Evolutionary conservation across 1,139 yeast genomes (phyloP), one percentile per base, ranked within the genome.

Genomic region (Starmera stellimalicola): DNA sequence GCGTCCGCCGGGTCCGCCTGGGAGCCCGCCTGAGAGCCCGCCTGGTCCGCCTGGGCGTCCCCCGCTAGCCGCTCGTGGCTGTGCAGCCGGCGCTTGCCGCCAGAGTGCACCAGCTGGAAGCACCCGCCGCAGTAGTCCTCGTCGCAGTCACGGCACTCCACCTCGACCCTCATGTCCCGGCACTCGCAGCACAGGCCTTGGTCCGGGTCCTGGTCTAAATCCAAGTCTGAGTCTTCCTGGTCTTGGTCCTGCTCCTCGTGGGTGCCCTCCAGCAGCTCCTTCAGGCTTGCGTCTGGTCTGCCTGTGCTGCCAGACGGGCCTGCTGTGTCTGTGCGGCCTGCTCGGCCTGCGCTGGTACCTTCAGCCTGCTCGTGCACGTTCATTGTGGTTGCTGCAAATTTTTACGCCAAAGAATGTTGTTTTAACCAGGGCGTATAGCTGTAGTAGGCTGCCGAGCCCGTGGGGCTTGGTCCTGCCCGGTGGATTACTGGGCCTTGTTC

Each of bases 71-170:
- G 62, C 16, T 63, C 54, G 33, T 37, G 54, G 30, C 57, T 52
- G 43, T 70, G 77, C 1, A 38, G 29, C 39, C 62, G 63, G 42
- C 77, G 55, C 33, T 66, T 70, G 16, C 88, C 88, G 18, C 81
- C 77, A 37, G 78, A 62, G 47, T 79, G 88, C 15, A 77, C 60
- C 57, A 76, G 68, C 27, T 65, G 73, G 47, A 69, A 77, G 48
- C 88, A 79, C 2, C 77, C 81, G 23, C 67, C 63, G 51, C 88
- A 79, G 44, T 76, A 79, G 18, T 63, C 62, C 44, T 79, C 88
- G 25, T 68, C 70, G 53, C 88, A 79, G 33, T 63, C 63, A 25
- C 56, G 48, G 52, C 88, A 79, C 22, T 59, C 52, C 9, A 74
- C 54, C 42, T 76, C 82, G 5, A 70, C 60, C 18, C 80, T 77